phyloP scores from a whole-genome alignment of 2,329 filamentous ascomycete genomes.

The Pseudocercospora fuligena region DNA sequence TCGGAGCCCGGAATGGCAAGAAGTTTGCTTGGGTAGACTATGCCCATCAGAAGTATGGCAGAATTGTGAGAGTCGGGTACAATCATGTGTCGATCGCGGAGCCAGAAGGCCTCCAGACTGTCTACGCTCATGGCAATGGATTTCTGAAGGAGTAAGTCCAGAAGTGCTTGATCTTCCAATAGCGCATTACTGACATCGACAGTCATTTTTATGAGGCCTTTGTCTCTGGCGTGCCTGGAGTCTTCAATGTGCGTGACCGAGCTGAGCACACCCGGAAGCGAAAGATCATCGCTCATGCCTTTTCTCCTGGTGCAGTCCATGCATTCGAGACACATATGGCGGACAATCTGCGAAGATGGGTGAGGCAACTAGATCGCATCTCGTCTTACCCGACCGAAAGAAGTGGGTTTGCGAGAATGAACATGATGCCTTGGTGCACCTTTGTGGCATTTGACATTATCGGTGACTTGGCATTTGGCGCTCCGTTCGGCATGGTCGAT shows the following conservation, averaged over 20 bases:
- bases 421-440: constrained; percentile 36
- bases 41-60: constrained; percentile 29
- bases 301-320: constrained; percentile 40
- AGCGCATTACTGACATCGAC: constrained; percentile 1
- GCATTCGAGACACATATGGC: constrained; percentile 43
- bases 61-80: constrained; percentile 27
- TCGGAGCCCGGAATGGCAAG: constrained; percentile 28
- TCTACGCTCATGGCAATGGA: constrained; percentile 42
- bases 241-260: constrained; percentile 43
- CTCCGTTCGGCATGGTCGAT: constrained; percentile 36
- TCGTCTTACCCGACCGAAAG: constrained; percentile 15
- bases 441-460: constrained; percentile 36
- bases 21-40: constrained; percentile 32
- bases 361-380: constrained; percentile 30
- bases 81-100: constrained; percentile 34
- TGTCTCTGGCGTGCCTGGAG: constrained; percentile 41
- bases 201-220: constrained; percentile 43
- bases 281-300: constrained; percentile 44
- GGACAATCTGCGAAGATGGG: constrained; percentile 32
- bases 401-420: constrained; percentile 25
- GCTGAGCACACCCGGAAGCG: constrained; percentile 43
- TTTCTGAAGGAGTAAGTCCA: constrained; percentile 39
- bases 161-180: background rate
- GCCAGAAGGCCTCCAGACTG: constrained; percentile 30
- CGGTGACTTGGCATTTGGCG: constrained; percentile 35